These are phyloP conservation scores for Nemania serpens DNA, from an alignment of 2,329 filamentous ascomycete species.

Conservation along the genomic window DNA sequence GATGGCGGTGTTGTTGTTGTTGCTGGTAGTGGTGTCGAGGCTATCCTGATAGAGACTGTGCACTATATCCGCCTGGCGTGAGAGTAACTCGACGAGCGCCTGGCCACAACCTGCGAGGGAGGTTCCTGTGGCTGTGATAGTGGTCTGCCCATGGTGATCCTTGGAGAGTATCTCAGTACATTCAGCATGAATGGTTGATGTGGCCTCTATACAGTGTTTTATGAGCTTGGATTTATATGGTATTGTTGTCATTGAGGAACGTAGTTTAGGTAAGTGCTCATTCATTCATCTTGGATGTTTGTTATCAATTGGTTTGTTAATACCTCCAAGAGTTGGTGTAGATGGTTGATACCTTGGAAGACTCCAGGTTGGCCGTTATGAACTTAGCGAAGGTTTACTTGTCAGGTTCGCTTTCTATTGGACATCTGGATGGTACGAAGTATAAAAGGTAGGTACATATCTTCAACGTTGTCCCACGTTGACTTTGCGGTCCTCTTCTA, in stretches of 20 bases:
- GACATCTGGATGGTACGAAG: no score
- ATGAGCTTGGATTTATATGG: conserved; percentile 24
- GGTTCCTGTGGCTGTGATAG: not conserved
- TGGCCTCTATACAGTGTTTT: conserved; percentile 32
- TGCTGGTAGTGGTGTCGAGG: not conserved
- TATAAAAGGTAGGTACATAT: no score
- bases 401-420: no score
- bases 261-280: not conserved
- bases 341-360: no score
- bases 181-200: conserved; percentile 31
- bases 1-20: not conserved
- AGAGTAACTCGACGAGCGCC: conserved; percentile 37
- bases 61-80: conserved; percentile 32
- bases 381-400: no score
- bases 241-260: conserved; percentile 9
- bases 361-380: no score
- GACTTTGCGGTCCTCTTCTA: no score
- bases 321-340: no score
- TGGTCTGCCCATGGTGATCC: not conserved
- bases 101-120: conserved; percentile 34
- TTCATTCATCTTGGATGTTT: not conserved
- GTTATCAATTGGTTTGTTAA: no score
- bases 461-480: no score
- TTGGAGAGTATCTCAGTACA: conserved; percentile 30
- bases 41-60: conserved; percentile 7